Evolutionary conservation across 2,329 filamentous ascomycete species (phyloP).

Genomic region (Aspergillus ruber): DNA sequence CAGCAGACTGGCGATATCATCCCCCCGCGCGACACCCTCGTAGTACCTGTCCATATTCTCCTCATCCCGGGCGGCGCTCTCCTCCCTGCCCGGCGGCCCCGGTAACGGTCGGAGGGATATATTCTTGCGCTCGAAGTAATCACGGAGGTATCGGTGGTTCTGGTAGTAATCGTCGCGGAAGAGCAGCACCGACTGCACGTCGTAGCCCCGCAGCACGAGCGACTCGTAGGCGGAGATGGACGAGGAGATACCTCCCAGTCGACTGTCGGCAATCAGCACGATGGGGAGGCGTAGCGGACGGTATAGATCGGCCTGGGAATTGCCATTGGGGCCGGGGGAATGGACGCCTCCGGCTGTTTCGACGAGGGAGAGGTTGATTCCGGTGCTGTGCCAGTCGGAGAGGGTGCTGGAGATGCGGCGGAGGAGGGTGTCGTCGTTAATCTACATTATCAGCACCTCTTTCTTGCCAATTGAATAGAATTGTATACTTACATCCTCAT

Average conservation of each 20-base stretch:
- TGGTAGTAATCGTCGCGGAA: conserved; percentile 61
- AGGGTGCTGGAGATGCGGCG: conserved; percentile 42
- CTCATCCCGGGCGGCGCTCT: conserved; percentile 42
- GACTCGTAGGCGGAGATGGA: conserved; percentile 78
- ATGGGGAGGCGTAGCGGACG: conserved; percentile 66
- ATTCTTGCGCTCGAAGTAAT: conserved; percentile 59
- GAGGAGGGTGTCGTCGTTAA: conserved; percentile 39
- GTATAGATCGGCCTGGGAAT: conserved; percentile 71
- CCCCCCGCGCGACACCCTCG: conserved; percentile 35
- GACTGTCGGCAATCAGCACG: conserved; percentile 67
- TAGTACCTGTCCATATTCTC: conserved; percentile 62
- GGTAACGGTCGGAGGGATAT: conserved; percentile 54
- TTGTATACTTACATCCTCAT: conserved; percentile 16
- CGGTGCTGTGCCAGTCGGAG: conserved; percentile 26
- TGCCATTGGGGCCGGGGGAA: conserved; percentile 69
- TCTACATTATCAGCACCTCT: neutral
- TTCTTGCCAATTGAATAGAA: conserved; percentile 8
- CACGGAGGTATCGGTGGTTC: conserved; percentile 60
- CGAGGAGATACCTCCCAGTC: conserved; percentile 71
- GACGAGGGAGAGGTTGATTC: conserved; percentile 58
- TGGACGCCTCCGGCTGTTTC: conserved; percentile 81
- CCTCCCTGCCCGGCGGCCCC: conserved; percentile 43
- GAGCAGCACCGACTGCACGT: conserved; percentile 63
- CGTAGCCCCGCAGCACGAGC: conserved; percentile 68
- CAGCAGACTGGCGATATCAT: conserved; percentile 42